A percentile compares a stretch with the other conserved stretches of the same genome.
Conservation (phyloP, 176 grass and related monocot species). For the Phyllostachys edulis region DNA sequence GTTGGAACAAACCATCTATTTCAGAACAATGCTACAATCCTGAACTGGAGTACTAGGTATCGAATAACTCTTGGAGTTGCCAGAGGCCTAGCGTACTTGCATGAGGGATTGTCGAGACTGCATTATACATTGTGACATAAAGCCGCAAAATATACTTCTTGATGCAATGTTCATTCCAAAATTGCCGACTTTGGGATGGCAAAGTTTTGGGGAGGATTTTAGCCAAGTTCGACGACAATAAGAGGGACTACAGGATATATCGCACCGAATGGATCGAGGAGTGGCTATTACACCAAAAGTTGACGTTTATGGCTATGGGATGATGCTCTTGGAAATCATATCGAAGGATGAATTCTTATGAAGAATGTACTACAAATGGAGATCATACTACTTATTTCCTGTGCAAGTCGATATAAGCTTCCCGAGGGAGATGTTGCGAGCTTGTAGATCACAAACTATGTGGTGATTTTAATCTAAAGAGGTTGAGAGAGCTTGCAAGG, state of each 20-base stretch:
- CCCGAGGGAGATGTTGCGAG: conserved; percentile 26
- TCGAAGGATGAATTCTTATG: conserved; percentile 1
- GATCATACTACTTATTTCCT: conserved; percentile 24
- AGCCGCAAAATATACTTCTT: conserved; percentile 29
- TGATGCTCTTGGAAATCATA: conserved; percentile 18
- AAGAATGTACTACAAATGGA: neutral
- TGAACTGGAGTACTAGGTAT: conserved; percentile 47
- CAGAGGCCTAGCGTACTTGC: conserved; percentile 52
- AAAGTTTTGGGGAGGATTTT: conserved; percentile 19
- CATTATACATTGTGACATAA: conserved; percentile 36
- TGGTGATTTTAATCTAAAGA: conserved; percentile 27
- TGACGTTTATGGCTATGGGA: conserved; percentile 21
- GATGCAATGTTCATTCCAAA: conserved; percentile 12
- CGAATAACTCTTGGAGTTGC: conserved; percentile 46
- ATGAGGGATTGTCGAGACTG: conserved; percentile 48
- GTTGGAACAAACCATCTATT: no score
- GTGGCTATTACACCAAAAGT: conserved; percentile 21
- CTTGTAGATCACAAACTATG: conserved; percentile 43
- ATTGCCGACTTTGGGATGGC: conserved; percentile 35
- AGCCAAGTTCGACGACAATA: conserved; percentile 1
- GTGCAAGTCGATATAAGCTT: conserved; percentile 32
- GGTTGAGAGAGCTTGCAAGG: conserved; percentile 29
- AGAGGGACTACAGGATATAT: conserved; percentile 19
- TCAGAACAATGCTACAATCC: neutral
- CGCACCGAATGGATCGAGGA: conserved; percentile 17